A percentile compares a stretch with the other conserved stretches of the same genome.
Evolutionary conservation across 2,329 filamentous ascomycete genomes (phyloP).

Genomic region (Lachnellula hyalina): DNA sequence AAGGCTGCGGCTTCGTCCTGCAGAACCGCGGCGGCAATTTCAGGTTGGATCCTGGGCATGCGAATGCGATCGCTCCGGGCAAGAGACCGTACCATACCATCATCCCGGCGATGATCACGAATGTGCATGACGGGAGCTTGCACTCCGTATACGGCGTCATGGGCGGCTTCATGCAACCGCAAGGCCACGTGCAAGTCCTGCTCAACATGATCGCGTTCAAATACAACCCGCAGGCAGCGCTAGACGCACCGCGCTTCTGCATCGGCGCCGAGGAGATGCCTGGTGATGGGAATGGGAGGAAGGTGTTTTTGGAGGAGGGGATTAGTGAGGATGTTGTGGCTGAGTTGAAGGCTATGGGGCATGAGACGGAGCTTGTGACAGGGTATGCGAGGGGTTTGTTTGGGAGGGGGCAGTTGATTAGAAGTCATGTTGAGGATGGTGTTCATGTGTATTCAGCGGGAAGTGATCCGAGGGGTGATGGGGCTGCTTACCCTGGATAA

Average conservation of each 20-base stretch:
- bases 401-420: constrained; percentile 81
- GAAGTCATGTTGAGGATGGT: constrained; percentile 70
- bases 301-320: constrained; percentile 77
- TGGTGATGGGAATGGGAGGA: constrained; percentile 50
- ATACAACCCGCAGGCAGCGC: constrained; percentile 76
- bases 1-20: constrained; percentile 83
- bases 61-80: constrained; percentile 71
- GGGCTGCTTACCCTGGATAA: constrained; percentile 54
- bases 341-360: constrained; percentile 64
- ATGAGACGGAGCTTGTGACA: constrained; percentile 64
- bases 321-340: constrained; percentile 64
- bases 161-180: constrained; percentile 98
- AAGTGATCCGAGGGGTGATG: constrained; percentile 84
- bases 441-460: constrained; percentile 77
- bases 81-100: constrained; percentile 98
- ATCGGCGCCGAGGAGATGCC: constrained; percentile 68
- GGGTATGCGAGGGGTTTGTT: constrained; percentile 66
- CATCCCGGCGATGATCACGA: constrained; percentile 87
- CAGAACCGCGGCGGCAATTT: constrained; percentile 94
- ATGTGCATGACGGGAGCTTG: constrained; percentile 64
- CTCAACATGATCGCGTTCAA: constrained; percentile 83
- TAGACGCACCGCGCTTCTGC: constrained; percentile 88
- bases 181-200: constrained; percentile 90
- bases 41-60: constrained; percentile 62
- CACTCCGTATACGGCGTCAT: constrained; percentile 92